These are phyloP conservation scores for Schizopora paradoxa DNA, from an alignment of 1,284 basidiomycete genomes.

Conservation along the genomic window DNA sequence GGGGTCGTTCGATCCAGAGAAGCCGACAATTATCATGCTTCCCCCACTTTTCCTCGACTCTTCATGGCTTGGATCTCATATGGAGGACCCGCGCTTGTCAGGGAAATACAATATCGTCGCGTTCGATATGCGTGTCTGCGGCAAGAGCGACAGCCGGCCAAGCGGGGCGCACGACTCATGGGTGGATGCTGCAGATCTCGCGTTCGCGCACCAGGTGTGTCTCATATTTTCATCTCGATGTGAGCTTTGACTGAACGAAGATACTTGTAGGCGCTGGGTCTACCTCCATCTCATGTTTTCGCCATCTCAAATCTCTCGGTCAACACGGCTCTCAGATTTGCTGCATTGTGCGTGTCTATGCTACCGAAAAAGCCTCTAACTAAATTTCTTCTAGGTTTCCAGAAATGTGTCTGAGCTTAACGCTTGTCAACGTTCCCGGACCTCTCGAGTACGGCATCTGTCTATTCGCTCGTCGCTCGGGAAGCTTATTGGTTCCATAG, in stretches of 20 bases:
- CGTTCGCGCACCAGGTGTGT: constrained; percentile 55
- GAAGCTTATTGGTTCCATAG: background rate
- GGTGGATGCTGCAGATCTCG: constrained; percentile 72
- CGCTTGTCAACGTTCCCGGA: constrained; percentile 62
- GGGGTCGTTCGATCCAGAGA: constrained; percentile 56
- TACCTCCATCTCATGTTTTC: constrained; percentile 65
- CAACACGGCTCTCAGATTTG: constrained; percentile 52
- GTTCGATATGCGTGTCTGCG: constrained; percentile 66
- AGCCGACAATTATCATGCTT: constrained; percentile 59
- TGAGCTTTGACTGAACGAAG: background rate
- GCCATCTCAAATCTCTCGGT: constrained; percentile 54
- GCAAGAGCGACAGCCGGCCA: constrained; percentile 50
- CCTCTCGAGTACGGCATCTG: constrained; percentile 52
- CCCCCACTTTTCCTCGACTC: constrained; percentile 66
- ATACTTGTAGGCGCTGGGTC: constrained; percentile 47
- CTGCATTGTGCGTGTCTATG: constrained; percentile 46
- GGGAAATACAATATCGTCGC: constrained; percentile 61
- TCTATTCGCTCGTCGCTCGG: background rate
- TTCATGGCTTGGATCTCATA: constrained; percentile 60
- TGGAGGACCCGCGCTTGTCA: constrained; percentile 58
- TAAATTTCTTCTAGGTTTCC: constrained; percentile 47
- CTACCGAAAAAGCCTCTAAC: constrained; percentile 9
- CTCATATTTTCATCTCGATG: constrained; percentile 2
- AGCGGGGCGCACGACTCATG: constrained; percentile 60
- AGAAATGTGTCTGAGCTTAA: constrained; percentile 62